Evolutionary conservation across 768 basidiomycete genomes (phyloP), one percentile per base, ranked within the genome.

Genomic region (Rhizopogon roseolus): DNA sequence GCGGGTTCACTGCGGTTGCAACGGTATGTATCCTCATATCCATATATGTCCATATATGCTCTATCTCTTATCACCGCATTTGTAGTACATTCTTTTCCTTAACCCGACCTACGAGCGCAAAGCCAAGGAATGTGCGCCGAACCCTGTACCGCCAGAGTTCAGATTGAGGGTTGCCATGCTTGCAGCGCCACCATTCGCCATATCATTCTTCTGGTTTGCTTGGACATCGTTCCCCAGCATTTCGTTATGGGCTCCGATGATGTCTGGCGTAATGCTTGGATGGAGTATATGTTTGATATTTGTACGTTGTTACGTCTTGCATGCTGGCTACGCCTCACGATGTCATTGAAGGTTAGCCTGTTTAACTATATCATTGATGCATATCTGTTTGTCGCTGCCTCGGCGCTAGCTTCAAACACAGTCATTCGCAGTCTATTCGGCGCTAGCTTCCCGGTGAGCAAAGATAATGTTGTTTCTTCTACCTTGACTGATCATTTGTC

Each of bases 141-240:
- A 72, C 16, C 75, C 77, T 19, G 81, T 83, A 2, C 78, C 82
- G 2, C 86, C 86, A 0, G 86, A 88, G 65, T 76, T 75, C 46
- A 74, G 84, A 22, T 64, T 86, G 25, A 71, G 74, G 45, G 67
- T 76, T 42, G 75, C 75, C 0, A 69, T 85, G 54, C 62, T 79
- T 54, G 78, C 75, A 3, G 76, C 78, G 0, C 84, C 84, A 0
- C 56, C 82, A 14, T 75, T 82, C 54, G 68, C 78, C 25, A 46
- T 73, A 19, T 76, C 80, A 4, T 80, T 85, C 65, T 86, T 88
- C 66, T 84, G 84, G 84, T 83, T 87, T 61, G 77, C 69, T 28
- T 85, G 84, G 84, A 81, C 84, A 1, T 81, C 81, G 0, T 80
- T 63, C 54, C 77, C 81, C 9, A 70, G 66, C 40, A 71, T 84